Evolutionary conservation across 805 yeast genomes (phyloP), one percentile per base, ranked within the genome.

Genomic region (Komagataella populi): DNA sequence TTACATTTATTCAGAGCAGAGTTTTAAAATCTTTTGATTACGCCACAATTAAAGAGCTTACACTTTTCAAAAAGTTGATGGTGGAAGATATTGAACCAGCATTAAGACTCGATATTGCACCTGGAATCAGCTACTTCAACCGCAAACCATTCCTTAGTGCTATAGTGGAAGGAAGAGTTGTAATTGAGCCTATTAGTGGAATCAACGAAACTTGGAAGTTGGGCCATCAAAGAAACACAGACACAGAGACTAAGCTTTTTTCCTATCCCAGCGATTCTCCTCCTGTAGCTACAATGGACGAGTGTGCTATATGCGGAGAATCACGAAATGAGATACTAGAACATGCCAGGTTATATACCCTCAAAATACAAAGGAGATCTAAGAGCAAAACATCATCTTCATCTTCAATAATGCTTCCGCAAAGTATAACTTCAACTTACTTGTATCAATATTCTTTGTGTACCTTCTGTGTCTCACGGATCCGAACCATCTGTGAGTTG

Each of bases 291-390:
- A 76, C 85, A 20, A 72, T 74, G 49, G 79, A 80, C 2, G 80
- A 89, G 4, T 91, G 98, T 67, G 73, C 89, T 4, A 70, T 91
- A 46, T 91, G 98, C 69, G 91, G 90, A 5, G 97, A 90, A 64
- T 62, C 67, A 10, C 74, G 95, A 54, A 74, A 76, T 60, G 87
- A 81, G 59, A 73, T 78, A 51, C 70, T 86, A 54, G 85, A 83
- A 56, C 89, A 87, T 65, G 83, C 91, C 2, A 76, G 98, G 55
- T 66, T 87, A 55, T 86, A 89, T 62, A 75, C 77, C 51, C 68
- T 90, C 60, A 82, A 80, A 55, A 68, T 77, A 50, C 66, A 72
- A 44, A 46, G 24, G 48, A 45, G 23, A 23, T 23, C n/a, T 23
- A 39, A 16, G 16, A 45, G 48, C 17, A 51, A 18, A 51, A 50